phyloP scores from a whole-genome alignment of 805 yeast species.

The Priceomyces carsonii region DNA sequence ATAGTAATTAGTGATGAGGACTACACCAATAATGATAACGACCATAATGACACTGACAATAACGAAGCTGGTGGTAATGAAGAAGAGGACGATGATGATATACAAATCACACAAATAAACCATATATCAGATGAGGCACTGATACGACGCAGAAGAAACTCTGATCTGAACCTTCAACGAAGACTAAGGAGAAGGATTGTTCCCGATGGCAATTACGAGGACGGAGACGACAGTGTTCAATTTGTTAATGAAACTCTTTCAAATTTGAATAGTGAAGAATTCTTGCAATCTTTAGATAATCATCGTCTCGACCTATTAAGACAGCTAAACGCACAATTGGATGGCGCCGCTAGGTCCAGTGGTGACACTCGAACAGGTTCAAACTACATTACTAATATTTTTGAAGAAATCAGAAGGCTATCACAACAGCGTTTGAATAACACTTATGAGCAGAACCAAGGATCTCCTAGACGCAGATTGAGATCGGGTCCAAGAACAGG shows the following conservation, averaged over 20 bases:
- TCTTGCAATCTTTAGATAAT: slow-evolving; percentile 2
- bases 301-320: slow-evolving; percentile 5
- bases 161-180: slow-evolving; percentile 3
- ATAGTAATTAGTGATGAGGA: slow-evolving; percentile 19
- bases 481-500: slow-evolving; percentile 7
- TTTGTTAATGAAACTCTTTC: slow-evolving; percentile 22
- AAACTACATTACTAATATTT: slow-evolving; percentile 1
- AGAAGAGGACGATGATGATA: slow-evolving; percentile 16
- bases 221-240: slow-evolving; percentile 22
- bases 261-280: not conserved
- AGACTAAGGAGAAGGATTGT: slow-evolving; percentile 10
- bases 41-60: not conserved
- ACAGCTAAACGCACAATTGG: slow-evolving; percentile 6
- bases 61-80: slow-evolving; percentile 1
- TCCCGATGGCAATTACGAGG: slow-evolving; percentile 2
- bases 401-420: slow-evolving; percentile 5
- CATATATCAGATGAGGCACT: slow-evolving; percentile 2
- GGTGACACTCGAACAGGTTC: slow-evolving; percentile 1
- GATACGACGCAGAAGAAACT: not conserved
- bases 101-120: slow-evolving; percentile 16
- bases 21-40: not conserved
- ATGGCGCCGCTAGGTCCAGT: slow-evolving; percentile 9
- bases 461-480: not conserved
- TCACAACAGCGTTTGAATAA: too few species aligned
- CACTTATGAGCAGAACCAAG: slow-evolving; percentile 3